Base-by-base conservation (phyloP, 176 grass and related monocot genomes). In the Oryza nivara region DNA sequence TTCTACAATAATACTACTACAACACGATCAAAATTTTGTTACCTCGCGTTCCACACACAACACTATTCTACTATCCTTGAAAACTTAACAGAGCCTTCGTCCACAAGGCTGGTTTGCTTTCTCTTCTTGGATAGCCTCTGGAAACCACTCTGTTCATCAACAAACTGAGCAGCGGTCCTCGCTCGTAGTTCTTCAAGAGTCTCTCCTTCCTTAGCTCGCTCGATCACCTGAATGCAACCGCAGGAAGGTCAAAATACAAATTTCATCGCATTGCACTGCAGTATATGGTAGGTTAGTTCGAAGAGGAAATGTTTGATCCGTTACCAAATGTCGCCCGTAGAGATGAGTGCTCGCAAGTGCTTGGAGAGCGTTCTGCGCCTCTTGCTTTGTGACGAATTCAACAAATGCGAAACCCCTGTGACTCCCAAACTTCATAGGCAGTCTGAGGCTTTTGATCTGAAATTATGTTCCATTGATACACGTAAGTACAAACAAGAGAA, bases 391-490 rank as follows among this genome's bases (percentile, higher is more conserved):
- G 64, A 98, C 81, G 6, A 87, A 95, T 61, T 98, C 93, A 34
- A 98, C 89, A 78, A 98, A 98, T 5, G 89, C 96, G n/a, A 95
- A 95, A 86, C 93, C 96, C 79, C 93, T 95, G 82, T 98, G 96
- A 34, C 74, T 92, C 32, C 86, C 89, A 85, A 98, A 92, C 84
- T 98, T 98, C 93, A 93, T 88, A 67, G 93, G 96, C 80, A 98
- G 87, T 72, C 91, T 93, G 73, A 95, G 76, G 54, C 93, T 93
- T 87, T 93, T 95, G 76, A 95, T 86, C 93, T 98, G 83, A 85
- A 76, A 80, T 74, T 74, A 44, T 69, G 67, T 74, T 45, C 63
- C 63, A 70, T 41, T 38, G 77, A 61, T 54, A 22, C 25, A 82
- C 9, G 28, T 40, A 46, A 78, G 20, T 65, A 1, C 13, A 13